Conservation (phyloP, 1,284 basidiomycete species). For the Phaffia rhodozyma region DNA sequence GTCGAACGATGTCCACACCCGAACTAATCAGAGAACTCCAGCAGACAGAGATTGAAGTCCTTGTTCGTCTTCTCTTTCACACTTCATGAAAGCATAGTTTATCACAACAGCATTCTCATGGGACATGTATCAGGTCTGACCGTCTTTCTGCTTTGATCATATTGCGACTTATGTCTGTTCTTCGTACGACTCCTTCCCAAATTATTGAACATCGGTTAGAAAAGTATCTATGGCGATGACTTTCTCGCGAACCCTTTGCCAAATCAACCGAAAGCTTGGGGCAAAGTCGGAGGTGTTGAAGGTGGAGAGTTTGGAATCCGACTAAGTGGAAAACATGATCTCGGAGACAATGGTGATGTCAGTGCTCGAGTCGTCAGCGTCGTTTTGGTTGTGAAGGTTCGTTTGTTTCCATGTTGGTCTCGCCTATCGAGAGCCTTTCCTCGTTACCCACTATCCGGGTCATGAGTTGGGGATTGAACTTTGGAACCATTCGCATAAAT, state of each 20-base stretch:
- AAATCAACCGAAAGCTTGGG: conserved; percentile 12
- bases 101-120: no score
- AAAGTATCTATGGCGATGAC: conserved; percentile 10
- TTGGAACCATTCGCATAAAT: background rate
- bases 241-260: conserved; percentile 11
- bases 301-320: conserved; percentile 14
- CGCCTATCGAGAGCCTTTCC: background rate
- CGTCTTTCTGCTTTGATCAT: no score
- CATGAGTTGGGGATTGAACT: background rate
- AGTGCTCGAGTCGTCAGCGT: conserved; percentile 11
- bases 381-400: conserved; percentile 5
- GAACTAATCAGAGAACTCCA: background rate
- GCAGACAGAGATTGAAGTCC: background rate
- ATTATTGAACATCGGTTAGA: background rate
- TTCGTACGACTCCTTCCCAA: no score
- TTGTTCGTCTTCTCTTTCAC: background rate
- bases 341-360: background rate
- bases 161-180: no score
- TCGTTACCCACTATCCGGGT: background rate
- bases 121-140: no score
- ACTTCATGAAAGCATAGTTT: no score
- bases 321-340: background rate
- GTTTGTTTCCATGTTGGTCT: background rate
- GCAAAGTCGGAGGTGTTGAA: background rate
- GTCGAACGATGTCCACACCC: no score